Evolutionary conservation across 768 basidiomycete species (phyloP), one percentile per base, ranked within the genome.

Genomic region (Amanita phalloides): DNA sequence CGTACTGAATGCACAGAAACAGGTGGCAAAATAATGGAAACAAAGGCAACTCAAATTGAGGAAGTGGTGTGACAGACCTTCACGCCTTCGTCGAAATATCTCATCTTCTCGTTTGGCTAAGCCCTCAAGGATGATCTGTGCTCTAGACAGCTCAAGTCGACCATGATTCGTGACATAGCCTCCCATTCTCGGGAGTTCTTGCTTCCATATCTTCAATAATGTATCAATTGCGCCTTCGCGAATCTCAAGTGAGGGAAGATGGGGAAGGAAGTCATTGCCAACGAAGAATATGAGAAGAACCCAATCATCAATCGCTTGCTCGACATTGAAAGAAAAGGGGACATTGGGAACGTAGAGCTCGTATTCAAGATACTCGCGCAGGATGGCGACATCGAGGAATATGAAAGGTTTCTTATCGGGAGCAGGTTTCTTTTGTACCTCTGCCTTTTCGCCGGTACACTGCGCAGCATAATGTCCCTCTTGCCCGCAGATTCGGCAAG

Each of bases 271-370:
- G 74, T 97, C 92, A 73, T 99, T 99, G 60, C 96, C 96, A 66
- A 99, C 96, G 69, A 99, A 97, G 82, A 99, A 99, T 60, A 98
- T 98, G 62, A 99, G 81, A 63, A 99, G 82, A 60, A 99, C 91
- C 96, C 96, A 99, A 68, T 99, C 96, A 78, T 99, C 96, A 68
- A 99, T 89, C 35, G 96, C 93, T 68, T 86, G 84, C 69, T 99
- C 96, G 66, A 97, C 75, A 61, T 88, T 82, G 78, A 95, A 97
- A 30, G 85, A 82, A 71, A 96, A 93, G 2, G 83, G 71, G 14
- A 77, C 67, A 54, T 78, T 70, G n/a, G 84, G 72, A 30, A 95
- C 76, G 68, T 90, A 82, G 57, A 99, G 84, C 66, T 98, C 96
- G 65, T 90, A 82, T 71, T 95, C 90, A 59, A 99, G 85, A 73